phyloP scores from a whole-genome alignment of 2,329 filamentous ascomycete species.

The Gyromitra esculenta region DNA sequence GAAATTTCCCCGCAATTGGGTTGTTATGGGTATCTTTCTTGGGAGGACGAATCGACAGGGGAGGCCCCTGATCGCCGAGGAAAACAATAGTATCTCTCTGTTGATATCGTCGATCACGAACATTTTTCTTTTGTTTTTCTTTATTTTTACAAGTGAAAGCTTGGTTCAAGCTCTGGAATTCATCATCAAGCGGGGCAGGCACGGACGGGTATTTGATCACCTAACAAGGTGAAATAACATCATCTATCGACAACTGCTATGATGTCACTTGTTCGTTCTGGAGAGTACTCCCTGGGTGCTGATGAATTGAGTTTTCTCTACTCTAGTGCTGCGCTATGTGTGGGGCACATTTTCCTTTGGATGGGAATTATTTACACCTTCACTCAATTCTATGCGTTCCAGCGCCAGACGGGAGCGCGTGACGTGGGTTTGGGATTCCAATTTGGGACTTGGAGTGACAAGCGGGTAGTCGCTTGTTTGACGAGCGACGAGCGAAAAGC shows the following conservation, averaged over 20 bases:
- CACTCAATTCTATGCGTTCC: background rate
- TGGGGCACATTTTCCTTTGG: slow-evolving; percentile 18
- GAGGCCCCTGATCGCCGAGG: slow-evolving; percentile 32
- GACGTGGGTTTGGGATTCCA: slow-evolving; percentile 29
- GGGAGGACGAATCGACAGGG: slow-evolving; percentile 16
- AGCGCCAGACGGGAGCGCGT: slow-evolving; percentile 7
- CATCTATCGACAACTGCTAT: slow-evolving; percentile 9
- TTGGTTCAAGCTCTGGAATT: slow-evolving; percentile 4
- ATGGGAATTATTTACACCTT: background rate
- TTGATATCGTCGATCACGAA: slow-evolving; percentile 29
- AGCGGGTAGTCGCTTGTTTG: slow-evolving; percentile 26
- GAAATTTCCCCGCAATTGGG: slow-evolving; percentile 45
- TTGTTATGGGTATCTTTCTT: slow-evolving; percentile 17
- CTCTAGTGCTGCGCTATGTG: slow-evolving; percentile 6
- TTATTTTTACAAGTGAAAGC: slow-evolving; percentile 14
- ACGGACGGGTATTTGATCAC: slow-evolving; percentile 30
- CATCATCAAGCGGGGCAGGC: slow-evolving; percentile 19
- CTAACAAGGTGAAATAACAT: background rate
- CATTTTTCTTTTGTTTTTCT: slow-evolving; percentile 27
- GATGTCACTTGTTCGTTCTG: slow-evolving; percentile 28
- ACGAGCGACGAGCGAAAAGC: background rate
- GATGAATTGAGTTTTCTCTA: background rate
- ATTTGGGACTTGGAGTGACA: background rate
- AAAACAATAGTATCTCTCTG: slow-evolving; percentile 25
- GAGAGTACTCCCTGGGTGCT: slow-evolving; percentile 13